Percentiles rank a stretch among this genome's conserved stretches.
phyloP scores from a whole-genome alignment of 2,329 filamentous ascomycete genomes.

The Nothopassalora personata region DNA sequence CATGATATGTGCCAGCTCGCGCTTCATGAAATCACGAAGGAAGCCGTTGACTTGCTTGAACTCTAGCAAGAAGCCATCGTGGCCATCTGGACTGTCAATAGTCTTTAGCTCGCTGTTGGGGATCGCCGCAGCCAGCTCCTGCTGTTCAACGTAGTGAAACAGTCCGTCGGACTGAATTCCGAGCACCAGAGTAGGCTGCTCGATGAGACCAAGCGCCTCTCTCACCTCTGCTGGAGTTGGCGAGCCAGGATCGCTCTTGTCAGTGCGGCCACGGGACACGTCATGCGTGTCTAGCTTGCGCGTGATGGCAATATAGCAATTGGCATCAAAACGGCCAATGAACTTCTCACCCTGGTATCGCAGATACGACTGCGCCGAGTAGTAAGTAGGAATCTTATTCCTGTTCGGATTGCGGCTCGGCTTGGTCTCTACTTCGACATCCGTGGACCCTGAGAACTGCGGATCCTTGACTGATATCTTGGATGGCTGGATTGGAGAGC shows the following conservation, averaged over 20 bases:
- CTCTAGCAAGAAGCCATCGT: slow-evolving; percentile 92
- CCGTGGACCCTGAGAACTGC: slow-evolving; percentile 43
- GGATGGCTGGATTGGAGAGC: slow-evolving; percentile 17
- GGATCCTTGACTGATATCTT: slow-evolving; percentile 36
- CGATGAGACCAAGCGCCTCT: slow-evolving; percentile 72
- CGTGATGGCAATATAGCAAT: slow-evolving; percentile 98
- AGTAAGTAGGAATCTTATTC: slow-evolving; percentile 64
- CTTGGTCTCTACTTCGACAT: slow-evolving; percentile 25
- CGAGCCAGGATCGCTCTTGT: slow-evolving; percentile 15
- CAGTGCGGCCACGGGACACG: slow-evolving; percentile 42
- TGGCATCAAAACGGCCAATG: slow-evolving; percentile 92
- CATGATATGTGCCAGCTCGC: slow-evolving; percentile 88
- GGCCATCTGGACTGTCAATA: slow-evolving; percentile 90
- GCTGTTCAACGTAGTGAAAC: slow-evolving; percentile 94
- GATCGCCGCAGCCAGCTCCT: slow-evolving; percentile 80
- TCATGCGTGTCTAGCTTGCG: slow-evolving; percentile 97
- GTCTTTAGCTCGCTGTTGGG: slow-evolving; percentile 71
- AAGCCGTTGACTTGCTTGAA: slow-evolving; percentile 95
- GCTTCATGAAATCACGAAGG: slow-evolving; percentile 74
- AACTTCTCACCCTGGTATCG: slow-evolving; percentile 96
- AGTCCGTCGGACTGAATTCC: slow-evolving; percentile 94
- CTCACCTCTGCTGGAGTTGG: slow-evolving; percentile 52
- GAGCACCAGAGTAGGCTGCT: slow-evolving; percentile 84
- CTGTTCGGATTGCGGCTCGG: slow-evolving; percentile 29
- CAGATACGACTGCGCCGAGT: slow-evolving; percentile 95